Percentiles rank a stretch among this genome's conserved stretches.
These are phyloP conservation scores for Plasmopara halstedii DNA, from an alignment of 352 stramenopile genomes.

Conservation along the genomic window DNA sequence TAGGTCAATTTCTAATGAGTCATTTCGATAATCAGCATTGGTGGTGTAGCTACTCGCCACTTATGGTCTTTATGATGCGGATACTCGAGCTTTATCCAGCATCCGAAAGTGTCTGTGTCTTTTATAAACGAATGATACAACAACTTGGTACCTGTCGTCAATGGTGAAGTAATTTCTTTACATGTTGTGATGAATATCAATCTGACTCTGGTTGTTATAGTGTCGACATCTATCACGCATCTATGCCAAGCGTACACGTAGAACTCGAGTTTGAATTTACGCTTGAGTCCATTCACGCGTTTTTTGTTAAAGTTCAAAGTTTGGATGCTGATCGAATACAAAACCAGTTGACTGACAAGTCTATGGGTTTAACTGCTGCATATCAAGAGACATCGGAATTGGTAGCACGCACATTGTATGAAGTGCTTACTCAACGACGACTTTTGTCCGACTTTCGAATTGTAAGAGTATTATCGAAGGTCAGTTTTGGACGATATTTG, in stretches of 20 bases:
- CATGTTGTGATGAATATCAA: neutral
- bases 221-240: slow-evolving; percentile 79
- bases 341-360: slow-evolving; percentile 30
- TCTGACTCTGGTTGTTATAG: slow-evolving; percentile 17
- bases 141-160: slow-evolving; percentile 56
- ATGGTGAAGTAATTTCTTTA: slow-evolving; percentile 29
- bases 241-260: slow-evolving; percentile 56
- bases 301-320: slow-evolving; percentile 69
- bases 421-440: slow-evolving; percentile 66
- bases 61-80: slow-evolving; percentile 87
- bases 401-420: slow-evolving; percentile 54
- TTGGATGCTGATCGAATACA: slow-evolving; percentile 67
- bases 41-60: slow-evolving; percentile 70
- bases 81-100: slow-evolving; percentile 68
- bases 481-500: no score
- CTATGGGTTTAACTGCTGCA: slow-evolving; percentile 15
- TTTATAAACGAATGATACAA: slow-evolving; percentile 66
- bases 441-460: slow-evolving; percentile 80
- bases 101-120: slow-evolving; percentile 59
- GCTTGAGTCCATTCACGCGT: slow-evolving; percentile 52
- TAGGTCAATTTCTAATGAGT: slow-evolving; percentile 73
- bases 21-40: slow-evolving; percentile 56
- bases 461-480: slow-evolving; percentile 64
- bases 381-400: slow-evolving; percentile 20
- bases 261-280: slow-evolving; percentile 81